Evolutionary conservation across 305 asterid species (phyloP).

Genomic region (Fraxinus floribunda): DNA sequence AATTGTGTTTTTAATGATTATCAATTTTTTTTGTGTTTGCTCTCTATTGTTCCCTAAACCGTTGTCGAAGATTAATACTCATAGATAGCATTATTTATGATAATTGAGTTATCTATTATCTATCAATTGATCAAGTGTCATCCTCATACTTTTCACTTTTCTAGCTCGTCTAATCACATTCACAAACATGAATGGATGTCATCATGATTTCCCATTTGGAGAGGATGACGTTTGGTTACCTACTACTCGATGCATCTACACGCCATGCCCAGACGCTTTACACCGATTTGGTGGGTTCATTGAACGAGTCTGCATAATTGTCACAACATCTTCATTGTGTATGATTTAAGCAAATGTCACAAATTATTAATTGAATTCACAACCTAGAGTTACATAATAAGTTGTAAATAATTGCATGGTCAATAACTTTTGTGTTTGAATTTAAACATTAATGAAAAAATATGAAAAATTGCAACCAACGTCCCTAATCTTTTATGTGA

Average conservation of each 20-base stretch:
- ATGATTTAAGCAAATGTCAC: not conserved
- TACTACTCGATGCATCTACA: not conserved
- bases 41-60: too few species aligned
- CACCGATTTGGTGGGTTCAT: not conserved
- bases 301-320: not conserved
- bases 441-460: not conserved
- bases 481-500: not conserved
- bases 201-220: not conserved
- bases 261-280: not conserved
- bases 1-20: too few species aligned
- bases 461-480: not conserved
- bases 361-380: not conserved
- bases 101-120: not conserved
- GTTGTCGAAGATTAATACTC: too few species aligned
- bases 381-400: not conserved
- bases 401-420: not conserved
- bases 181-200: not conserved
- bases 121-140: not conserved
- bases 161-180: not conserved
- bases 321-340: not conserved
- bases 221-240: not conserved
- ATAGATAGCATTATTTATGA: not conserved
- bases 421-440: not conserved
- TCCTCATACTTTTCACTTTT: not conserved
- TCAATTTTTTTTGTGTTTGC: too few species aligned